These are phyloP conservation scores for Rosa multiflora DNA, from an alignment of 306 rosid genomes.

Conservation along the genomic window DNA sequence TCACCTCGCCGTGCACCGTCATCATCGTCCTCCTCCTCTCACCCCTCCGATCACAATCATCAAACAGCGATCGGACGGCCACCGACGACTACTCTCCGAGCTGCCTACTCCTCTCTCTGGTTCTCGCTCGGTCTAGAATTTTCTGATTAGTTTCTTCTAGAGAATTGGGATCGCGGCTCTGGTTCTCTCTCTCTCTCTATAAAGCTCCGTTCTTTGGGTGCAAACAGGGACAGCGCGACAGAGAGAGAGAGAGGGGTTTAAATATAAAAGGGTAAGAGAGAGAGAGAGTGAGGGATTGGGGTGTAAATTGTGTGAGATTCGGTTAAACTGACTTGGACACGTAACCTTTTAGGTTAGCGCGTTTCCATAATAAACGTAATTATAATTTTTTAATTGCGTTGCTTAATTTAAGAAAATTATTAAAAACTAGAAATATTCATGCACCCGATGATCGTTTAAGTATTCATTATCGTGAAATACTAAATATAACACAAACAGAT, in stretches of 20 bases:
- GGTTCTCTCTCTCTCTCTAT: not conserved
- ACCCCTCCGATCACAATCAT: conserved; percentile 28
- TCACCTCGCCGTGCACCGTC: conserved; percentile 73
- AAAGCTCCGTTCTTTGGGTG: not conserved
- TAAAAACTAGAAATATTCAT: too few relatives aligned
- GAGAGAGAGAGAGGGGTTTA: not conserved
- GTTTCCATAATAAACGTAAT: too few relatives aligned
- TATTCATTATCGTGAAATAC: too few relatives aligned
- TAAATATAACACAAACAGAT: too few relatives aligned
- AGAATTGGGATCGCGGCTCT: not conserved
- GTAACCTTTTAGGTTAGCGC: too few relatives aligned
- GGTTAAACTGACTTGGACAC: too few relatives aligned
- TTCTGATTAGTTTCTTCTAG: not conserved
- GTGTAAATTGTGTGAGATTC: too few relatives aligned
- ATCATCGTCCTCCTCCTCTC: conserved; percentile 62
- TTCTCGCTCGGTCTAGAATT: not conserved
- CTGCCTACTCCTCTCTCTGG: not conserved
- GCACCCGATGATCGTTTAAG: too few relatives aligned
- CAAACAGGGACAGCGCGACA: not conserved
- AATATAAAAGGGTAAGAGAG: not conserved
- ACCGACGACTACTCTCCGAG: not conserved
- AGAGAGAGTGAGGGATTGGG: too few relatives aligned
- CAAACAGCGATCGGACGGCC: conserved; percentile 26
- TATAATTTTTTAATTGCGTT: too few relatives aligned
- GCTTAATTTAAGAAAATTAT: too few relatives aligned